These are phyloP conservation scores for Xanthoconium purpureum DNA, from an alignment of 768 basidiomycete genomes.

Conservation along the genomic window DNA sequence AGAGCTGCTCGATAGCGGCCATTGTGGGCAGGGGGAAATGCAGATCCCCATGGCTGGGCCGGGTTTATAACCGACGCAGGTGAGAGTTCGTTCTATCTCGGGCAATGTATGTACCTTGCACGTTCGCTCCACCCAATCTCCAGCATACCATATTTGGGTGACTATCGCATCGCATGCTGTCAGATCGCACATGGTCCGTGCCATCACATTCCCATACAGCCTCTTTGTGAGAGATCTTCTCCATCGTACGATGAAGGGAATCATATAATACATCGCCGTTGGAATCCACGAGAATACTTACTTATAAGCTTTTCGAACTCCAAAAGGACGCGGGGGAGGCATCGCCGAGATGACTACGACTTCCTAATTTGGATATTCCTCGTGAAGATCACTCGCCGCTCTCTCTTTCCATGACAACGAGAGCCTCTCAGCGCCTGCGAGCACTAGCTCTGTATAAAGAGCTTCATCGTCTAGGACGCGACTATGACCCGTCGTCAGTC, in stretches of 20 bases:
- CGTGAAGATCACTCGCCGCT: neutral
- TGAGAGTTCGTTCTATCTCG: neutral
- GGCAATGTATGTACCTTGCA: slow-evolving; percentile 24
- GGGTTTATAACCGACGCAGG: neutral
- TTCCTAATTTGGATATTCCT: neutral
- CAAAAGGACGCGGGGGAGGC: too few relatives aligned
- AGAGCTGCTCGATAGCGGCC: slow-evolving; percentile 23
- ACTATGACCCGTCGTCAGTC: slow-evolving; percentile 78
- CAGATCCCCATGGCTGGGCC: too few relatives aligned
- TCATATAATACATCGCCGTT: too few relatives aligned
- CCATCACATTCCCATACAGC: too few relatives aligned
- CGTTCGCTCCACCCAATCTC: slow-evolving; percentile 19
- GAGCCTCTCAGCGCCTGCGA: slow-evolving; percentile 51
- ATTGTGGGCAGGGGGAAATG: slow-evolving; percentile 4
- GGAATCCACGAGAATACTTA: too few relatives aligned
- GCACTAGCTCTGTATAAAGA: slow-evolving; percentile 79
- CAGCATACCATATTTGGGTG: too few relatives aligned
- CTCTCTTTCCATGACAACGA: slow-evolving; percentile 42
- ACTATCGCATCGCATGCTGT: too few relatives aligned
- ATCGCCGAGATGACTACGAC: neutral
- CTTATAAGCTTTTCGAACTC: too few relatives aligned
- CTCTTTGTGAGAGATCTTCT: too few relatives aligned
- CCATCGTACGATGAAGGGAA: too few relatives aligned
- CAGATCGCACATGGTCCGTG: too few relatives aligned
- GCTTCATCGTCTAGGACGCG: slow-evolving; percentile 72